Evolutionary conservation across 2,329 filamentous ascomycete species (phyloP).

Genomic region (Tolypocladium nubicola): DNA sequence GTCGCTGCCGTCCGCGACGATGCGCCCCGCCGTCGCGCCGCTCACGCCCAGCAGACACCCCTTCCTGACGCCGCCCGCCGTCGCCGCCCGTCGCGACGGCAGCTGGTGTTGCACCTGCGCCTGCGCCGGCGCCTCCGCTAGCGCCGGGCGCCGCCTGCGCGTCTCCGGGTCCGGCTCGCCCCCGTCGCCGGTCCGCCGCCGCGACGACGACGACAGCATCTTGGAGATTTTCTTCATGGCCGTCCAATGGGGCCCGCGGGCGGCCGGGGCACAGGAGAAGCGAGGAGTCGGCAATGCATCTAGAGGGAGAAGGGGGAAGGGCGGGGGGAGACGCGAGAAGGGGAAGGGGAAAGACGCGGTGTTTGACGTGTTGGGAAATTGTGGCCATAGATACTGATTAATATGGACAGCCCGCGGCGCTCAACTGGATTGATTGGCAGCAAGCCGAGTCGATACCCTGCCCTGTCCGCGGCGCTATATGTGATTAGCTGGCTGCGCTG

Average conservation of each 20-base stretch:
- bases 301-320: background rate
- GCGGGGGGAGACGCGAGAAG: no score
- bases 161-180: slow-evolving; percentile 9
- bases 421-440: background rate
- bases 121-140: slow-evolving; percentile 11
- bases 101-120: slow-evolving; percentile 24
- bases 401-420: background rate
- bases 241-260: background rate
- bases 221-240: slow-evolving; percentile 26
- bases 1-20: slow-evolving; percentile 15
- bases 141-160: slow-evolving; percentile 3
- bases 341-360: background rate
- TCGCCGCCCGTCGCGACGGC: slow-evolving; percentile 12
- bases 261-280: background rate
- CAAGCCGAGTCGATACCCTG: background rate
- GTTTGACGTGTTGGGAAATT: background rate
- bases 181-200: slow-evolving; percentile 2
- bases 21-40: slow-evolving; percentile 11
- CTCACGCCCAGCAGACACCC: slow-evolving; percentile 6
- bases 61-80: background rate
- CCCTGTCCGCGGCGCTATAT: background rate
- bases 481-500: background rate
- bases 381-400: background rate
- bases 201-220: slow-evolving; percentile 19
- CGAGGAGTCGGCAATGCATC: background rate